A percentile compares a stretch with the other conserved stretches of the same genome.
phyloP scores from a whole-genome alignment of 305 asterid species.

The Fraxinus latifolia region DNA sequence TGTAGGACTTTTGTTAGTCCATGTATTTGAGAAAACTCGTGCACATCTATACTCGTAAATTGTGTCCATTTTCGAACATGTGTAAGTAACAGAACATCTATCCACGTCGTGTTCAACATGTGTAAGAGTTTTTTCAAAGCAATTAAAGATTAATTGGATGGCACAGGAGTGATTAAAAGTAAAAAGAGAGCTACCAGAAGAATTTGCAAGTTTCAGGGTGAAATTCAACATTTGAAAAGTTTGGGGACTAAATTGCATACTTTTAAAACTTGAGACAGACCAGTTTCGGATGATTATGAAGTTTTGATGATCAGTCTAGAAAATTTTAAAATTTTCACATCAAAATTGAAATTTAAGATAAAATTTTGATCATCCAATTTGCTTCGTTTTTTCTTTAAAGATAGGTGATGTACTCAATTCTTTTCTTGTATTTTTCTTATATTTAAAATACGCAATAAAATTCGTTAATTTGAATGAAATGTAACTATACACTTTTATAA shows the following conservation, averaged over 20 bases:
- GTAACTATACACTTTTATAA: too few species aligned
- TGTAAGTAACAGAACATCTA: not conserved
- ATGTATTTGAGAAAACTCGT: not conserved
- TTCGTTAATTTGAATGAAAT: not conserved
- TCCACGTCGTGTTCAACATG: too few species aligned
- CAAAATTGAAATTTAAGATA: too few species aligned
- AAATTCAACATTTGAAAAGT: not conserved
- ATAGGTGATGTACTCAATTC: not conserved
- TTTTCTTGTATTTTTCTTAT: not conserved
- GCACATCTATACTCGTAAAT: not conserved
- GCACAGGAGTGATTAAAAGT: not conserved
- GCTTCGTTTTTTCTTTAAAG: too few species aligned
- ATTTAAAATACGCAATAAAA: too few species aligned
- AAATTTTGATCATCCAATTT: too few species aligned
- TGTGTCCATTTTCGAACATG: not conserved
- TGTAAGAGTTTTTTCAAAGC: not conserved
- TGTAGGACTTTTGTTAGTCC: constrained; percentile 20
- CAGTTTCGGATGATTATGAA: too few species aligned
- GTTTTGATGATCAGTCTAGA: too few species aligned
- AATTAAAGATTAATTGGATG: not conserved
- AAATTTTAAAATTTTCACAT: too few species aligned
- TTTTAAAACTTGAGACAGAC: too few species aligned
- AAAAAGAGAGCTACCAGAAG: not conserved
- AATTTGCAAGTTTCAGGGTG: not conserved
- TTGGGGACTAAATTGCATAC: not conserved